These are phyloP conservation scores for Hypoxylon sp. DNA, from an alignment of 2,329 filamentous ascomycete species.

Conservation along the genomic window DNA sequence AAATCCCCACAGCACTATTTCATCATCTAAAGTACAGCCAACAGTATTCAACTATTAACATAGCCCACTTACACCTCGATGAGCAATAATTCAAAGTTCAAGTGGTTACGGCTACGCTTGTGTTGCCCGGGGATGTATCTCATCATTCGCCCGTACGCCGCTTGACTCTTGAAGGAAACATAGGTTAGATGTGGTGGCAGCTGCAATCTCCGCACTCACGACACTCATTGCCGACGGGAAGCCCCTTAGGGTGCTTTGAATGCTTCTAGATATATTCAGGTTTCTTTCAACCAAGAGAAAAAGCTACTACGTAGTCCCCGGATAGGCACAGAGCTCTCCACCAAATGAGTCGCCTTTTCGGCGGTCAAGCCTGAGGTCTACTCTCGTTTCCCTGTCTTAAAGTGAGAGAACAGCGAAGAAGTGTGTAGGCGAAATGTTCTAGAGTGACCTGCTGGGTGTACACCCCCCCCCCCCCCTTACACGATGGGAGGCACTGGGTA, in stretches of 20 bases:
- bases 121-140: slow-evolving; percentile 54
- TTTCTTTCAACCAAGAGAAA: slow-evolving; percentile 50
- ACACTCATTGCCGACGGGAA: slow-evolving; percentile 49
- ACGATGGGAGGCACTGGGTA: slow-evolving; percentile 54
- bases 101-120: slow-evolving; percentile 51
- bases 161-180: slow-evolving; percentile 58
- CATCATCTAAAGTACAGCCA: slow-evolving; percentile 25
- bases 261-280: slow-evolving; percentile 61
- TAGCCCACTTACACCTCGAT: slow-evolving; percentile 31
- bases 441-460: slow-evolving; percentile 37
- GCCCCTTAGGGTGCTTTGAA: slow-evolving; percentile 43
- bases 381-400: slow-evolving; percentile 45
- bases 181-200: slow-evolving; percentile 58
- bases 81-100: slow-evolving; percentile 41
- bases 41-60: slow-evolving; percentile 17
- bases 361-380: slow-evolving; percentile 54
- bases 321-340: slow-evolving; percentile 57
- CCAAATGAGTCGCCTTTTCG: slow-evolving; percentile 51
- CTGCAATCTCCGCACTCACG: slow-evolving; percentile 58
- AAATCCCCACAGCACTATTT: slow-evolving; percentile 33
- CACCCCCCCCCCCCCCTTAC: slow-evolving; percentile 45
- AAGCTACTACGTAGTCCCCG: slow-evolving; percentile 50
- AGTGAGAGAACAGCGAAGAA: slow-evolving; percentile 45
- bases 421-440: slow-evolving; percentile 38
- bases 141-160: slow-evolving; percentile 60